Evolutionary conservation across 2,329 filamentous ascomycete species (phyloP).

Genomic region (Celoporthe dispersa): DNA sequence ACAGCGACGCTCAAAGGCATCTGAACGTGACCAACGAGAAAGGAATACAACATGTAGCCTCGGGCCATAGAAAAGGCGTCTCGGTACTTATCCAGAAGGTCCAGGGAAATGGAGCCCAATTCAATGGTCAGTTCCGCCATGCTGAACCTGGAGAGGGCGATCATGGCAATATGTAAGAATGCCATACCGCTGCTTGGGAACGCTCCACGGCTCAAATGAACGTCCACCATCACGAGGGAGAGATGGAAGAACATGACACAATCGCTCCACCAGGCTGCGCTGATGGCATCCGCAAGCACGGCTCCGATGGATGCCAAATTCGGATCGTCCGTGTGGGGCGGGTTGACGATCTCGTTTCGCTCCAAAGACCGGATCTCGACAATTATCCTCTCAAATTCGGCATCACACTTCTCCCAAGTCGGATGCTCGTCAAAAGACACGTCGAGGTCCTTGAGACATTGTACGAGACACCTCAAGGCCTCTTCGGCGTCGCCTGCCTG

Average conservation of each 20-base stretch:
- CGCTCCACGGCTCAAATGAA: conserved; percentile 65
- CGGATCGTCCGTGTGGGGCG: conserved; percentile 51
- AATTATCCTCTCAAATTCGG: conserved; percentile 69
- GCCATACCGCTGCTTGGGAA: conserved; percentile 72
- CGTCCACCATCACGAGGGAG: conserved; percentile 67
- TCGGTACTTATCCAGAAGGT: conserved; percentile 65
- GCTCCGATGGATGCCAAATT: conserved; percentile 68
- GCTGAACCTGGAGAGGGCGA: conserved; percentile 71
- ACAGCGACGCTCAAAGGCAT: conserved; percentile 63
- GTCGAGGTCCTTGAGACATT: conserved; percentile 72
- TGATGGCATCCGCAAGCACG: conserved; percentile 71
- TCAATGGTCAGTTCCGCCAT: conserved; percentile 71
- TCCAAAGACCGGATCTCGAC: conserved; percentile 63
- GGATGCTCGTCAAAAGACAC: conserved; percentile 68
- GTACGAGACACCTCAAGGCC: conserved; percentile 72
- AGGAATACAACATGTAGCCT: conserved; percentile 69
- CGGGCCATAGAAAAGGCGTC: conserved; percentile 70
- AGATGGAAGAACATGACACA: conserved; percentile 74
- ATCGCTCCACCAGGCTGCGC: conserved; percentile 76
- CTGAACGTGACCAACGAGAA: conserved; percentile 73
- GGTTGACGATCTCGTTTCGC: conserved; percentile 49
- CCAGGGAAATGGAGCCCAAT: conserved; percentile 64
- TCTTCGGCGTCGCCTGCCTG: conserved; percentile 72
- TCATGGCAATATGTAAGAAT: conserved; percentile 70
- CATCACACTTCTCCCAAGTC: conserved; percentile 77